phyloP scores from a whole-genome alignment of 2,329 filamentous ascomycete species.

The Fusarium palustre region DNA sequence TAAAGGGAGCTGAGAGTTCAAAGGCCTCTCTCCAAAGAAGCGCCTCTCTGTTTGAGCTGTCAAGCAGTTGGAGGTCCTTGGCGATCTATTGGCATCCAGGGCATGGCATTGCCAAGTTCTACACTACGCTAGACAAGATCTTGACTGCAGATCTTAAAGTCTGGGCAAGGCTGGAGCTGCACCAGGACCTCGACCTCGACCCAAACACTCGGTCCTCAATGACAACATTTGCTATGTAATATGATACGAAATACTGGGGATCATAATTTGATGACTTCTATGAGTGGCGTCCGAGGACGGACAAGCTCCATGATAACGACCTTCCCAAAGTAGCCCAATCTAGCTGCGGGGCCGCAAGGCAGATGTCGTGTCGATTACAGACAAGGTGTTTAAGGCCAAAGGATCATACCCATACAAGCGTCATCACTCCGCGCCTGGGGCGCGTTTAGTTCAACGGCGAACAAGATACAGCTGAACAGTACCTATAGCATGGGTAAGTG shows the following conservation, averaged over 20 bases:
- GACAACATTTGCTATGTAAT: conserved; percentile 14
- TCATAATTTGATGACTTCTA: conserved; percentile 12
- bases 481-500: conserved; percentile 4
- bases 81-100: conserved; percentile 20
- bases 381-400: conserved; percentile 21
- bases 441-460: conserved; percentile 14
- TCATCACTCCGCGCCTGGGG: conserved; percentile 22
- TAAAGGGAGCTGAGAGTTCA: conserved; percentile 2
- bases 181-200: conserved; percentile 5
- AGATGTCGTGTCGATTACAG: conserved; percentile 15
- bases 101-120: conserved; percentile 42
- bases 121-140: conserved; percentile 7
- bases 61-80: conserved; percentile 9
- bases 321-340: conserved; percentile 43
- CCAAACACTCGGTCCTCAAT: conserved; percentile 22
- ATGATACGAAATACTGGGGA: neutral
- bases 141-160: conserved; percentile 35
- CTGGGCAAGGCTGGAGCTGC: conserved; percentile 31
- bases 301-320: conserved; percentile 31
- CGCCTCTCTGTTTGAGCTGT: conserved; percentile 1
- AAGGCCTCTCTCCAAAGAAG: conserved; percentile 7
- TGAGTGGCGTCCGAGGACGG: neutral
- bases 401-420: conserved; percentile 16
- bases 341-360: conserved; percentile 23
- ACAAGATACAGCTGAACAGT: conserved; percentile 21